Percentiles rank a stretch among this genome's conserved stretches.
Evolutionary conservation across 306 rosid species (phyloP).

Genomic region (Dryas drummondii): DNA sequence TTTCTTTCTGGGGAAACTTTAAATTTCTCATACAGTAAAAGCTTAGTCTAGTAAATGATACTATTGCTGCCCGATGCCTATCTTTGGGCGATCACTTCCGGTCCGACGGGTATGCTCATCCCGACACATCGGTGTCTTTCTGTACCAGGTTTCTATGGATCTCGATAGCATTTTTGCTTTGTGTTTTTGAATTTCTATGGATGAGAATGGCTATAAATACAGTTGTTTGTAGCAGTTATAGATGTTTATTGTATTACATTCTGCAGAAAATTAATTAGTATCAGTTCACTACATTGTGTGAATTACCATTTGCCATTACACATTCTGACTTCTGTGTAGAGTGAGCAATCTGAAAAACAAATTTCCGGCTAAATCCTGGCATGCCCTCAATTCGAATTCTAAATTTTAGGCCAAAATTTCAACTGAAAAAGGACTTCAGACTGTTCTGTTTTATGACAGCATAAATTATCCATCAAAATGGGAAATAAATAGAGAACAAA

Average conservation of each 20-base stretch:
- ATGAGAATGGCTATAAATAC: conserved; percentile 1
- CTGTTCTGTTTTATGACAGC: not conserved
- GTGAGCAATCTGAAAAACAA: too few species aligned
- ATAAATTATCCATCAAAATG: not conserved
- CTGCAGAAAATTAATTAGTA: not conserved
- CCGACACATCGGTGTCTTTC: not conserved
- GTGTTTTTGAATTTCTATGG: not conserved
- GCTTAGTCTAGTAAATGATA: not conserved
- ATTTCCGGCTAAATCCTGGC: too few species aligned
- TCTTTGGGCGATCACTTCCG: not conserved
- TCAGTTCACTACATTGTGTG: not conserved
- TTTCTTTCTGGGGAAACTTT: not conserved
- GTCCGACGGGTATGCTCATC: not conserved
- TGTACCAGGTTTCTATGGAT: not conserved
- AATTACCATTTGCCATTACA: too few species aligned
- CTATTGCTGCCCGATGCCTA: conserved; percentile 18
- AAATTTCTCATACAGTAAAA: not conserved
- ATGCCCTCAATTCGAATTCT: not conserved
- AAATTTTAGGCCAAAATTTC: not conserved
- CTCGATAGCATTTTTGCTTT: conserved; percentile 5
- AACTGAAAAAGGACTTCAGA: not conserved
- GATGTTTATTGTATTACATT: not conserved
- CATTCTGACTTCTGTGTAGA: not conserved
- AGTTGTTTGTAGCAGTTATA: not conserved
- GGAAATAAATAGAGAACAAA: not conserved